These are phyloP conservation scores for Euphorbia schlechtendalii DNA, from an alignment of 441 rosid genomes.

Conservation along the genomic window DNA sequence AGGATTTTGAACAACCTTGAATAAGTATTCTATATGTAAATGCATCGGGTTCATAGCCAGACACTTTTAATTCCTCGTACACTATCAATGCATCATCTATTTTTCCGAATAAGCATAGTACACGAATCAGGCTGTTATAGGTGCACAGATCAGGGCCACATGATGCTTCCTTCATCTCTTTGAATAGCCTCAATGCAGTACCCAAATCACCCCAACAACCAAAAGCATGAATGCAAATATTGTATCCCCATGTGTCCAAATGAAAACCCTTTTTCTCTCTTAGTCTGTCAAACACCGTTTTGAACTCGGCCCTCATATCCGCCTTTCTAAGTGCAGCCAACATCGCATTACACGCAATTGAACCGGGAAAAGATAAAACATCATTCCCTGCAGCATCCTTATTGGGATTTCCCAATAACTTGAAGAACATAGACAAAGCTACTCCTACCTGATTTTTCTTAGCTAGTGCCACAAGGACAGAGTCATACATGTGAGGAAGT, in stretches of 20 bases:
- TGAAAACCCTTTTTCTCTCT: slow-evolving; percentile 39
- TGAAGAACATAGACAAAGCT: slow-evolving; percentile 57
- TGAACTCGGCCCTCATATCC: slow-evolving; percentile 53
- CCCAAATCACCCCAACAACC: slow-evolving; percentile 80
- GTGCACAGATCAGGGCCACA: slow-evolving; percentile 76
- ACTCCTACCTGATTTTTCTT: slow-evolving; percentile 51
- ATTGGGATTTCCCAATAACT: slow-evolving; percentile 44
- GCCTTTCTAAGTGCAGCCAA: slow-evolving; percentile 59
- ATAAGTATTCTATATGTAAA: slow-evolving; percentile 60
- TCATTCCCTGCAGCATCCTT: slow-evolving; percentile 9
- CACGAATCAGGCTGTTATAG: slow-evolving; percentile 71
- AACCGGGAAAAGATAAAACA: slow-evolving; percentile 38
- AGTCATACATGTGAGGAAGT: slow-evolving; percentile 45
- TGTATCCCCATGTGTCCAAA: slow-evolving; percentile 62
- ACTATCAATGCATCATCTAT: slow-evolving; percentile 63
- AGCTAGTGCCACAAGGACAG: slow-evolving; percentile 56
- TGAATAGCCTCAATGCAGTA: slow-evolving; percentile 54
- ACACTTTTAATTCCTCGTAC: slow-evolving; percentile 66
- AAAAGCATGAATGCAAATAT: slow-evolving; percentile 71
- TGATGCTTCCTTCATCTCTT: slow-evolving; percentile 59
- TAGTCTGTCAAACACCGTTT: slow-evolving; percentile 36
- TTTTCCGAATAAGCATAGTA: slow-evolving; percentile 61
- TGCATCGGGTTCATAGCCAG: slow-evolving; percentile 83
- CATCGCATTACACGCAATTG: slow-evolving; percentile 53
- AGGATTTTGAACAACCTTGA: slow-evolving; percentile 70